Conservation (phyloP, 352 stramenopile genomes). For the Phytophthora rubi region DNA sequence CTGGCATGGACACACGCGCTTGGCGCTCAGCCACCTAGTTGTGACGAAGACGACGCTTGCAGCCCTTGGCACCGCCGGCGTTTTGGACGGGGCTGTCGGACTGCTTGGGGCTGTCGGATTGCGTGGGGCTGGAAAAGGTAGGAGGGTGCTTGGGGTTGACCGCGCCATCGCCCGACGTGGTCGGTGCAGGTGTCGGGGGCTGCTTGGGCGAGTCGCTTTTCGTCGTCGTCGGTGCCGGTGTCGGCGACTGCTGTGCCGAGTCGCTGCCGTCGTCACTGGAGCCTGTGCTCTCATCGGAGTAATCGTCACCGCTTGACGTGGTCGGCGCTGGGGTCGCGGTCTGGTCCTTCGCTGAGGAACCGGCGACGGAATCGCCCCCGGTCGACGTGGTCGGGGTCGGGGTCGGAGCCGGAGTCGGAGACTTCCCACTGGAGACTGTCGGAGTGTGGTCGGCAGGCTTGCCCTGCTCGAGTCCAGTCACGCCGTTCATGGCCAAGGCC, state of each 20-base stretch:
- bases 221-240: no score
- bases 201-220: no score
- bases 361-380: not conserved
- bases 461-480: conserved; percentile 17
- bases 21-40: not conserved
- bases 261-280: conserved; percentile 21
- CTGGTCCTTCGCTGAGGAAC: not conserved
- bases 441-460: conserved; percentile 4
- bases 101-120: conserved; percentile 4
- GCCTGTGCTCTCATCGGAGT: conserved; percentile 17
- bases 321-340: not conserved
- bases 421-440: no score
- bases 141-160: no score
- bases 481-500: conserved; percentile 20
- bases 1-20: not conserved
- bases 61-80: conserved; percentile 8
- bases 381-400: not conserved
- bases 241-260: not conserved
- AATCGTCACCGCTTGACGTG: not conserved
- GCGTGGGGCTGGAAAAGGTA: no score
- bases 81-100: no score
- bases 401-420: no score
- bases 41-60: conserved; percentile 27
- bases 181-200: no score
- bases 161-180: no score